A percentile compares a stretch with the other conserved stretches of the same genome.
Conservation (phyloP, 1,284 basidiomycete species). For the Marasmius fiardii region DNA sequence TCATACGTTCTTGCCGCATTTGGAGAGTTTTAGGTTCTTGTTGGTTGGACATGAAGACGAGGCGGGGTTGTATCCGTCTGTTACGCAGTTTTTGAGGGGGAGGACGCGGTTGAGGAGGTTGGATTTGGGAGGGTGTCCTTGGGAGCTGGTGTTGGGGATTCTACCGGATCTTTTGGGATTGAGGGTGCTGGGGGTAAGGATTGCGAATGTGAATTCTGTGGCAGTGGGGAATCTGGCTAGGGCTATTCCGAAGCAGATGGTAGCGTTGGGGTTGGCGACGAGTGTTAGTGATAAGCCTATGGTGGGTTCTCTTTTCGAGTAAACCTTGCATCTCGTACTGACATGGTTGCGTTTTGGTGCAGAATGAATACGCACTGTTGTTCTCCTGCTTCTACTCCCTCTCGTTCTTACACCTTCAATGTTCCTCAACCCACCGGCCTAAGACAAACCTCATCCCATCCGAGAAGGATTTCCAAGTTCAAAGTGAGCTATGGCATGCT, state of each 20-base stretch:
- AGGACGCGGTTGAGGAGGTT: constrained; percentile 47
- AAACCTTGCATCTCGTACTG: not conserved
- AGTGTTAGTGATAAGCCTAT: constrained; percentile 45
- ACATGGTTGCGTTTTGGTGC: not conserved
- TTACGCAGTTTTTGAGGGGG: constrained; percentile 48
- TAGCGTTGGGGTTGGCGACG: constrained; percentile 49
- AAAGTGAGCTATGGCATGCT: constrained; percentile 54
- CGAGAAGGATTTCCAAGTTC: constrained; percentile 53
- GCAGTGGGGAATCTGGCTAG: constrained; percentile 37
- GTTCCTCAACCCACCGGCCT: constrained; percentile 42
- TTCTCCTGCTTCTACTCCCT: constrained; percentile 48
- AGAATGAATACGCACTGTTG: constrained; percentile 49
- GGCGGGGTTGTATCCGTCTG: constrained; percentile 44
- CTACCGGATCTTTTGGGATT: constrained; percentile 46
- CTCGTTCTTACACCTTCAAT: constrained; percentile 56
- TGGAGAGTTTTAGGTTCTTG: constrained; percentile 58
- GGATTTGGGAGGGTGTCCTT: constrained; percentile 61
- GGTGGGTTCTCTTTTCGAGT: constrained; percentile 31
- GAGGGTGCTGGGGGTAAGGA: constrained; percentile 52
- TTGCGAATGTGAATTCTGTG: constrained; percentile 41
- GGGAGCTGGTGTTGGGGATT: constrained; percentile 51
- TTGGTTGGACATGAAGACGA: constrained; percentile 62
- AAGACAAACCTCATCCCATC: constrained; percentile 50
- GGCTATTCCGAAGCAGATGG: constrained; percentile 45
- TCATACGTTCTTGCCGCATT: constrained; percentile 59